Base-by-base conservation (phyloP, 2,329 filamentous ascomycete species). In the Fusarium sp. region DNA sequence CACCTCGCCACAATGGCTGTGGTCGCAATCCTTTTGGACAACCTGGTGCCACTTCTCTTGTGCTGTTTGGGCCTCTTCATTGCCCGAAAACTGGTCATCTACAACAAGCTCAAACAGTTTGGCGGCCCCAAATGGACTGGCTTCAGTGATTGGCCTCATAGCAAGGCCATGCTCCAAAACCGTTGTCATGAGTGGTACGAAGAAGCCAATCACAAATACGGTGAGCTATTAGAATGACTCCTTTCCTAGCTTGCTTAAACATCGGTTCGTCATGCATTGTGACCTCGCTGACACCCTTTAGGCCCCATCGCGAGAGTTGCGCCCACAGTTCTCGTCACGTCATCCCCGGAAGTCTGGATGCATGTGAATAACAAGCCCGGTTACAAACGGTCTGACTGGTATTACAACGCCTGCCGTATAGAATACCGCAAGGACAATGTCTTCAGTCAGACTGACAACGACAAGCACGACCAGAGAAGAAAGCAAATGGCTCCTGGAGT, bases 401-500 rank as follows among this genome's bases (percentile, higher is more conserved):
- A 81, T 64, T 84, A 83, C 24, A 83, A 86, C 42, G 82, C 83
- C 5, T 81, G 84, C 46, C 84, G 85, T 5, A 81, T 88, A 29
- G 85, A 90, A 66, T 83, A 86, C 6, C 83, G 84, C 1, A 80
- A 82, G 6, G 86, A 90, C 73, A 89, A 87, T 63, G 81, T 90
- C 36, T 89, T 91, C 67, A 86, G 83, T 2, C 83, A 87, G 71
- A 84, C 84, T 6, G 82, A 89, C 66, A 86, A 85, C 46, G 82
- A 81, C 6, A 83, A 83, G 46, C 89, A 91, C 70, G 79, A 83
- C 2, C 70, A 73, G 20, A 75, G 86, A 38, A 81, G 85, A 22
- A 85, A 85, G 72, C 86, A 88, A 69, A 85, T 90, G 82, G 83
- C 85, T 4, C 81, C 85, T 2, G 89, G 87, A 1, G 88, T 87